Evolutionary conservation across 805 yeast species (phyloP), one percentile per base, ranked within the genome.

Genomic region (Isabelozyma pseudorhagii): DNA sequence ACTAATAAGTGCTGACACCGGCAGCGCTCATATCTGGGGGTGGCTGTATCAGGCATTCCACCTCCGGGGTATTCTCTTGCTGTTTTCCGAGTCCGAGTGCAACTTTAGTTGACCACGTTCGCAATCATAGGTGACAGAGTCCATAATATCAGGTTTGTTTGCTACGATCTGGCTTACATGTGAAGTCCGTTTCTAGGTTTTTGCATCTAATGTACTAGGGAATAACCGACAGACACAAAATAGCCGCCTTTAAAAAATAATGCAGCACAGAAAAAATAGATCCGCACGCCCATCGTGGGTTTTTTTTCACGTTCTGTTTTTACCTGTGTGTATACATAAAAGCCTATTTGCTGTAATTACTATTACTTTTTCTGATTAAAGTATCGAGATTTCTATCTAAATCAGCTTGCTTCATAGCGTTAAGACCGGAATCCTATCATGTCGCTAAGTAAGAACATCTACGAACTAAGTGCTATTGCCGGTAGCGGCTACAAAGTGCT

Each of bases 381-480:
- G 10, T 13, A 31, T 9, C 36, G 25, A 21, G 6, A 21, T 21
- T 21, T 21, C 25, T 21, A 21, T 21, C 36, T 31, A 3, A 31
- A 31, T 31, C 36, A 8, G 3, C 36, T 31, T 10, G 3, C 25
- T 21, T 21, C 6, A 21, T 21, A 21, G 5, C 3, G 25, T 5
- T 2, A 9, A 31, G n/a, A 8, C 36, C n/a, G n/a, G n/a, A 31
- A 31, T 10, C n/a, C 36, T 3, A 29, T 25, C 9, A 53, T 54
- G 57, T 44, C 54, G 38, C 38, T 54, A n/a, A 49, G 50, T 38
- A 58, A 54, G 45, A 52, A 42, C 27, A 21, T 58, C 21, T 54
- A 49, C 44, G 61, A 69, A 52, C 50, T 63, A 5, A 58, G 57
- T 28, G 63, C 62, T 36, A 57, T 70, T 17, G 65, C 69, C 14